phyloP scores from a whole-genome alignment of 139 green algal species.

The Gonium pectorale region DNA sequence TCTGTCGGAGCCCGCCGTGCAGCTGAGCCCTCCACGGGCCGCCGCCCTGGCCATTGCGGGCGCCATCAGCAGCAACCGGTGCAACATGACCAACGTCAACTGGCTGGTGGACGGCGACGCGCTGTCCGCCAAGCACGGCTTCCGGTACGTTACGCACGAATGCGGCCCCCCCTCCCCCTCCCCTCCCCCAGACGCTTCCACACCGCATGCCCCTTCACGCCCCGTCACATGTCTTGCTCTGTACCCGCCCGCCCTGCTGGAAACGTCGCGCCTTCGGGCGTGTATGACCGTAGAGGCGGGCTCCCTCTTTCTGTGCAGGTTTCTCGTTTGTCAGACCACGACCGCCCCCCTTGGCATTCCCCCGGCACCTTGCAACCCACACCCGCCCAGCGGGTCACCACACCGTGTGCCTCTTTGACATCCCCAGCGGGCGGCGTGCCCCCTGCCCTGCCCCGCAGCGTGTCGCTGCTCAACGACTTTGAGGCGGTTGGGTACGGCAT shows the following conservation, averaged over 20 bases:
- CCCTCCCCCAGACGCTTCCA: not conserved
- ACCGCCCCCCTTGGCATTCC: too few species aligned
- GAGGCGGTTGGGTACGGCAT: constrained; percentile 95
- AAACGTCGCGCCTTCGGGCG: not conserved
- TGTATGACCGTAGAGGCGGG: too few species aligned
- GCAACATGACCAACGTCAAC: constrained; percentile 91
- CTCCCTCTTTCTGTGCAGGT: too few species aligned
- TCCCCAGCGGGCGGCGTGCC: too few species aligned
- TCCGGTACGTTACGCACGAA: constrained; percentile 43
- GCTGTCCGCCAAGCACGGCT: constrained; percentile 70
- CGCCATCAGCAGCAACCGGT: constrained; percentile 81
- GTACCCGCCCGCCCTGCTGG: not conserved
- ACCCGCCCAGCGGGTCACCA: too few species aligned
- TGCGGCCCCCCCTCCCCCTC: not conserved
- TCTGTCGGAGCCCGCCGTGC: constrained; percentile 37
- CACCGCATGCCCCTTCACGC: too few species aligned
- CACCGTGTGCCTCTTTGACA: too few species aligned
- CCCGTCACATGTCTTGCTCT: too few species aligned
- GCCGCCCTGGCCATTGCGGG: constrained; percentile 83
- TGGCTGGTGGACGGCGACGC: constrained; percentile 83
- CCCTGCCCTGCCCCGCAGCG: constrained; percentile 42
- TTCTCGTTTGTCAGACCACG: too few species aligned
- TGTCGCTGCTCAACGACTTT: constrained; percentile 94
- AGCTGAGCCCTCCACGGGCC: constrained; percentile 30
- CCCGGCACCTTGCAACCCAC: too few species aligned